Percentiles rank a stretch among this genome's conserved stretches.
Evolutionary conservation across 345 rosid genomes (phyloP).

Genomic region (Arabis alpina): DNA sequence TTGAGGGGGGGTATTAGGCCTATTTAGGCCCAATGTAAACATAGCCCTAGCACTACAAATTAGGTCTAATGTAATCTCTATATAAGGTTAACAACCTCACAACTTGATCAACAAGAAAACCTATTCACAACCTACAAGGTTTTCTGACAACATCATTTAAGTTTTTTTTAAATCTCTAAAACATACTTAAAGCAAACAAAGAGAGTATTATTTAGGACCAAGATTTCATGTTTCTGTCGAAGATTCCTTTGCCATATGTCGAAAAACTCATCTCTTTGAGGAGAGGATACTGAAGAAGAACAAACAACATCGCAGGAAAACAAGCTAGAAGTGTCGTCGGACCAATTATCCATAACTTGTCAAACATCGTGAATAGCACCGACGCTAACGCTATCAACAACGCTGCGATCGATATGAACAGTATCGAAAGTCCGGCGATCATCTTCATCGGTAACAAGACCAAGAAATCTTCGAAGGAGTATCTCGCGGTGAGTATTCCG

Average conservation of each 20-base stretch:
- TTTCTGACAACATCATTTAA: too few relatives aligned
- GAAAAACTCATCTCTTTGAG: slow-evolving; percentile 39
- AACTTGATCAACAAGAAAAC: too few relatives aligned
- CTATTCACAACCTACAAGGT: too few relatives aligned
- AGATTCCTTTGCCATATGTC: slow-evolving; percentile 43
- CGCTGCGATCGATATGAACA: slow-evolving; percentile 43
- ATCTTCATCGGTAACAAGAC: slow-evolving; percentile 39
- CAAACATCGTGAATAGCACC: slow-evolving; percentile 35
- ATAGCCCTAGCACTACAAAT: too few relatives aligned
- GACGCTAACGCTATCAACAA: slow-evolving; percentile 47
- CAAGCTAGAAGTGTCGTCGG: slow-evolving; percentile 39
- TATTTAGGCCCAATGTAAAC: too few relatives aligned
- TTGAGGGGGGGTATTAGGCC: too few relatives aligned
- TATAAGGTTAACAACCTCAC: too few relatives aligned
- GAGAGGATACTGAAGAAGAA: slow-evolving; percentile 45
- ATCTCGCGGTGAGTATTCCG: slow-evolving; percentile 43
- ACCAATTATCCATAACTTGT: slow-evolving; percentile 28
- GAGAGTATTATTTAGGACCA: slow-evolving; percentile 20
- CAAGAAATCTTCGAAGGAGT: slow-evolving; percentile 44
- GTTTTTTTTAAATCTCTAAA: too few relatives aligned
- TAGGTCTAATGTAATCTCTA: too few relatives aligned
- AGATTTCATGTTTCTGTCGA: slow-evolving; percentile 39
- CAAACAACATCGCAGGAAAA: slow-evolving; percentile 42
- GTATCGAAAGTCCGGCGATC: slow-evolving; percentile 42
- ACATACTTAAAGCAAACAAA: too few relatives aligned